Evolutionary conservation across 2,329 filamentous ascomycete species (phyloP).

Genomic region (Beauveria medogensis): DNA sequence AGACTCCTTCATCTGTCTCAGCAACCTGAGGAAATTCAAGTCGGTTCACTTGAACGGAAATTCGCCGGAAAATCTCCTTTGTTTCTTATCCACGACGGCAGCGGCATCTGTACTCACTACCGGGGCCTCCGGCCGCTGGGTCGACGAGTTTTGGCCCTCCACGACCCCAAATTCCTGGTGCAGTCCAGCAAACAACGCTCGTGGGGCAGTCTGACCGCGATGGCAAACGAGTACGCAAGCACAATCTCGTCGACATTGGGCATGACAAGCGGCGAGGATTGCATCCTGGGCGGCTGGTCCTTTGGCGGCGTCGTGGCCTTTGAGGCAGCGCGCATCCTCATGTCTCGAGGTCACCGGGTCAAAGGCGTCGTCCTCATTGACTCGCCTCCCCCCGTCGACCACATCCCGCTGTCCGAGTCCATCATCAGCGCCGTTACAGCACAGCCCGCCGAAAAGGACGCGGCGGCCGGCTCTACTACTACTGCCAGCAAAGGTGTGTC

Average conservation of each 20-base stretch:
- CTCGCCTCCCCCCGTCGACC: slow-evolving; percentile 33
- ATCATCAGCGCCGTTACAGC: slow-evolving; percentile 12
- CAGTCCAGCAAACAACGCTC: slow-evolving; percentile 6
- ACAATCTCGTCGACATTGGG: neutral
- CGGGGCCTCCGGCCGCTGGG: neutral
- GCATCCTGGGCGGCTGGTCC: slow-evolving; percentile 42
- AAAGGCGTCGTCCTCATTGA: slow-evolving; percentile 35
- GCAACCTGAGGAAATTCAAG: neutral
- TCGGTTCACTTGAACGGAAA: neutral
- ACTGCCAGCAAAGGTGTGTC: too few relatives aligned
- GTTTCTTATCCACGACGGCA: slow-evolving; percentile 23
- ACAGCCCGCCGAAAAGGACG: neutral
- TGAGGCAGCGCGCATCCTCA: slow-evolving; percentile 33
- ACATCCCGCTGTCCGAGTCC: slow-evolving; percentile 36
- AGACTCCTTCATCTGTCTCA: neutral
- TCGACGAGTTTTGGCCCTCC: slow-evolving; percentile 15
- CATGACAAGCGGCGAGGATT: neutral
- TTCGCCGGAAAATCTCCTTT: slow-evolving; percentile 2
- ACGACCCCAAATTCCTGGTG: slow-evolving; percentile 11
- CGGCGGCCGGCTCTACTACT: neutral
- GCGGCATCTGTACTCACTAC: slow-evolving; percentile 18
- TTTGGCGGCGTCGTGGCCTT: slow-evolving; percentile 45
- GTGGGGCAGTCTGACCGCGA: neutral
- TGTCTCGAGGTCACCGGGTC: slow-evolving; percentile 27
- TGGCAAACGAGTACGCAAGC: neutral